A percentile compares a stretch with the other conserved stretches of the same genome.
Evolutionary conservation across 108 stramenopile species (phyloP).

Genomic region (Schizochytrium sp.): DNA sequence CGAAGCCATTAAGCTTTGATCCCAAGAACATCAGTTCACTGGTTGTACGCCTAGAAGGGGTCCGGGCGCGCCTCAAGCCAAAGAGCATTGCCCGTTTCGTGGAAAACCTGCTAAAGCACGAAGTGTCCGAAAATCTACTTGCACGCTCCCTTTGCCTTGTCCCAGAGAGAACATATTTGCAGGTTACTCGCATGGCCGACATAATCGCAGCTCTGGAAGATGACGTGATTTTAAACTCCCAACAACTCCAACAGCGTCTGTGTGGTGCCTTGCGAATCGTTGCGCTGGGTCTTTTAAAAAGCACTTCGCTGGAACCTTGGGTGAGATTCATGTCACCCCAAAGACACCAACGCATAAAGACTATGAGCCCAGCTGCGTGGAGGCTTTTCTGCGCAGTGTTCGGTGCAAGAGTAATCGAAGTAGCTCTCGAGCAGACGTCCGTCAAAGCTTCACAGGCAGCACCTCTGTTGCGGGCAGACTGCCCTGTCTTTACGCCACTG

Average conservation of each 20-base stretch:
- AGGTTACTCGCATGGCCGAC: background rate
- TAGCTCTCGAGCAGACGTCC: background rate
- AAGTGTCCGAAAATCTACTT: conserved; percentile 30
- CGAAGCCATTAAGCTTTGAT: background rate
- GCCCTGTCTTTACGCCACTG: background rate
- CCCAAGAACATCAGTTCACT: conserved; percentile 43
- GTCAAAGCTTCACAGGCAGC: conserved; percentile 41
- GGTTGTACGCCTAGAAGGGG: conserved; percentile 24
- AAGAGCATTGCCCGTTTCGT: conserved; percentile 52
- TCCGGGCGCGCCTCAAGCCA: background rate
- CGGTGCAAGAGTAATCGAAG: conserved; percentile 8
- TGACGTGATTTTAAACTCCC: background rate
- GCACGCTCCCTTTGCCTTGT: conserved; percentile 23
- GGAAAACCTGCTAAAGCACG: background rate
- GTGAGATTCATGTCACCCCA: conserved; percentile 24
- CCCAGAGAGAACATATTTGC: background rate
- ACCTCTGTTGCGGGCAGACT: background rate
- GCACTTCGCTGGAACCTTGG: background rate
- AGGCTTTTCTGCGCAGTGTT: conserved; percentile 38
- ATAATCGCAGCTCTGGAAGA: background rate
- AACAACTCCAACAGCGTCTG: background rate
- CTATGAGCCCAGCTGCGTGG: conserved; percentile 30
- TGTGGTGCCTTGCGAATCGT: conserved; percentile 40
- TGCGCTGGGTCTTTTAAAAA: background rate
- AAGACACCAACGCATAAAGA: conserved; percentile 2